Base-by-base conservation (phyloP, 805 yeast species). In the Yamadazyma ubonensis region DNA sequence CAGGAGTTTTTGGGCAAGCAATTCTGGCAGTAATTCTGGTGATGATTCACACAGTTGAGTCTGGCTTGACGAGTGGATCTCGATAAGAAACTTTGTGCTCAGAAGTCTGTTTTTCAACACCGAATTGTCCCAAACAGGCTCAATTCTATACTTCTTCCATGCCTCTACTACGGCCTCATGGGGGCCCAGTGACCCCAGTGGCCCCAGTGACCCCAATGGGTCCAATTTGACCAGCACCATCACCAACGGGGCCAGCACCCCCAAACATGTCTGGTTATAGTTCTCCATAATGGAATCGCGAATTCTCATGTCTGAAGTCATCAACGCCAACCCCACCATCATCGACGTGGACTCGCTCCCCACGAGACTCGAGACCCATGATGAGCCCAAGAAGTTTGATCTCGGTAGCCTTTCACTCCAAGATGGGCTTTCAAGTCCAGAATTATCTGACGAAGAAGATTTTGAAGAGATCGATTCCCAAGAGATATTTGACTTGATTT, bases 271-370 rank as follows among this genome's bases (percentile, higher is more conserved):
- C 4, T 35, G 31, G 38, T 57, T 51, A 38, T 65, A 68, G 43
- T 54, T 46, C 23, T 69, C 67, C 74, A 69, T 67, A 15, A n/a
- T n/a, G n/a, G n/a, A 32, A 17, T 16, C 19, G 26, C 26, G 26
- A 23, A 8, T 10, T 17, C 15, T 16, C 34, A 45, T 47, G 51
- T 35, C 45, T 22, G 49, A 44, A 9, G 43, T 46, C 16, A 82
- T 91, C 43, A 91, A 91, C 61, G 96, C 96, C 21, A 90, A 89
- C 57, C 99, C 99, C 16, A 80, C 83, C 22, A 80, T 91, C 28
- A 63, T 88, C 34, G 96, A 89, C 51, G 78, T 76, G 7, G 76
- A 82, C 21, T 76, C 79, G 39, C 75, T 91, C 18, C 97, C 98
- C 1, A 83, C 82, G 0, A 74, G 97, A 49, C 55, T 61, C 22